Conservation (phyloP, 1,284 basidiomycete species). For the Binderoboletus segoi region DNA sequence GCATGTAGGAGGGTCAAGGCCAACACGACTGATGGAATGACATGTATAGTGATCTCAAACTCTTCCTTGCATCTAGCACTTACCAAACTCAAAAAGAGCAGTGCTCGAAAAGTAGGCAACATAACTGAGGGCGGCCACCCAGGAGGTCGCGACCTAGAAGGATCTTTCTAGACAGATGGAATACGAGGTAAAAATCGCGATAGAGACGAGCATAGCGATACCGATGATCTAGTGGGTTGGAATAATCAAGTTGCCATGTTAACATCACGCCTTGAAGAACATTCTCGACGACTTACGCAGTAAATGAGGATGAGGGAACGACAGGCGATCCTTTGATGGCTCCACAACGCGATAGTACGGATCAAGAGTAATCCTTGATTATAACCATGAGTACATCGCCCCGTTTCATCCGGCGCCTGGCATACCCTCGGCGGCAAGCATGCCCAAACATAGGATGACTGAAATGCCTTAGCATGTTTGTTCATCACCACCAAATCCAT, state of each 20-base stretch:
- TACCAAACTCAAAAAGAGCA: conserved; percentile 11
- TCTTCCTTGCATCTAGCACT: not conserved
- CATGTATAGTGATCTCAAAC: not conserved
- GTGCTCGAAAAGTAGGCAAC: conserved; percentile 7
- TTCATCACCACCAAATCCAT: too few relatives aligned
- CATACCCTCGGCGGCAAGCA: not conserved
- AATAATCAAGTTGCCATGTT: too few relatives aligned
- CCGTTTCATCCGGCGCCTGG: not conserved
- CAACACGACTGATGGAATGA: conserved; percentile 1
- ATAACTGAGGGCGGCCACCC: not conserved
- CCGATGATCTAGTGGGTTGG: too few relatives aligned
- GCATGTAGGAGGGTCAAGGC: not conserved
- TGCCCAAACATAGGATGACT: not conserved
- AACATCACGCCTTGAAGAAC: too few relatives aligned
- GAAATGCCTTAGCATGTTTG: too few relatives aligned
- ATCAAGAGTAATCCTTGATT: conserved; percentile 11
- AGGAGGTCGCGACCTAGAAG: too few relatives aligned
- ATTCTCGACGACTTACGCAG: too few relatives aligned
- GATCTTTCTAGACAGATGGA: too few relatives aligned
- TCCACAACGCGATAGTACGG: conserved; percentile 12
- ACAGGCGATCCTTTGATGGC: not conserved
- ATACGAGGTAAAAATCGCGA: too few relatives aligned
- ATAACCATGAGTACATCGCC: not conserved
- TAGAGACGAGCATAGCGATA: too few relatives aligned
- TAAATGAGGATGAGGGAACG: too few relatives aligned